Evolutionary conservation across 768 basidiomycete genomes (phyloP).

Genomic region (Hydnum rufescens): DNA sequence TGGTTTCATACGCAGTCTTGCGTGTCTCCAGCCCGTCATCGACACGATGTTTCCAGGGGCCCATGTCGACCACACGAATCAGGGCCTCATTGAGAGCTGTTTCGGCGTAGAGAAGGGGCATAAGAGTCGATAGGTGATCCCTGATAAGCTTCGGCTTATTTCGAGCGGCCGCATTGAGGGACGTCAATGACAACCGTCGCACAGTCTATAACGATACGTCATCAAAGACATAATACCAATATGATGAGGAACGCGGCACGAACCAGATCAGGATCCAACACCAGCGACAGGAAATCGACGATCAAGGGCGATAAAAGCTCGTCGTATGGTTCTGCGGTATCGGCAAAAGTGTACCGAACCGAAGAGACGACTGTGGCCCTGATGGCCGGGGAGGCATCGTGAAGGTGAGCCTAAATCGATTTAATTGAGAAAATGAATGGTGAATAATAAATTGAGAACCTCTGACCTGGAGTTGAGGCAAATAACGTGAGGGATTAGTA

Average conservation of each 20-base stretch:
- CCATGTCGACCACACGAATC: constrained; percentile 87
- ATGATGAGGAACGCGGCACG: constrained; percentile 14
- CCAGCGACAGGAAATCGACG: constrained; percentile 76
- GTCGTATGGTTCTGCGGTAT: constrained; percentile 69
- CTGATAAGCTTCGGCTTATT: constrained; percentile 84
- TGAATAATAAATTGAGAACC: background rate
- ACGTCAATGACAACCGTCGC: constrained; percentile 71
- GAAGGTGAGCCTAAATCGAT: constrained; percentile 35
- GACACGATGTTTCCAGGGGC: constrained; percentile 90
- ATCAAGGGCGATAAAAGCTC: constrained; percentile 75
- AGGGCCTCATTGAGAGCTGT: constrained; percentile 60
- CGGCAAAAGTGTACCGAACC: constrained; percentile 78
- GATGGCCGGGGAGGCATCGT: constrained; percentile 45
- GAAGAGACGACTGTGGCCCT: constrained; percentile 83
- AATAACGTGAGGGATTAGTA: constrained; percentile 73
- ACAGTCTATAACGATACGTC: constrained; percentile 39
- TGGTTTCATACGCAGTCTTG: constrained; percentile 93
- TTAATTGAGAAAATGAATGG: background rate
- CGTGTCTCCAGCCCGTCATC: constrained; percentile 93
- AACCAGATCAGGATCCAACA: constrained; percentile 78
- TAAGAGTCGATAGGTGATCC: constrained; percentile 54
- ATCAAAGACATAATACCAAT: background rate
- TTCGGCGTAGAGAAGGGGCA: constrained; percentile 74
- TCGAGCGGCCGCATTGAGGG: constrained; percentile 85
- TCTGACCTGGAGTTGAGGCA: constrained; percentile 78